Evolutionary conservation across 2,329 filamentous ascomycete species (phyloP), one percentile per base, ranked within the genome.

Genomic region (Conoideocrella luteorostrata): DNA sequence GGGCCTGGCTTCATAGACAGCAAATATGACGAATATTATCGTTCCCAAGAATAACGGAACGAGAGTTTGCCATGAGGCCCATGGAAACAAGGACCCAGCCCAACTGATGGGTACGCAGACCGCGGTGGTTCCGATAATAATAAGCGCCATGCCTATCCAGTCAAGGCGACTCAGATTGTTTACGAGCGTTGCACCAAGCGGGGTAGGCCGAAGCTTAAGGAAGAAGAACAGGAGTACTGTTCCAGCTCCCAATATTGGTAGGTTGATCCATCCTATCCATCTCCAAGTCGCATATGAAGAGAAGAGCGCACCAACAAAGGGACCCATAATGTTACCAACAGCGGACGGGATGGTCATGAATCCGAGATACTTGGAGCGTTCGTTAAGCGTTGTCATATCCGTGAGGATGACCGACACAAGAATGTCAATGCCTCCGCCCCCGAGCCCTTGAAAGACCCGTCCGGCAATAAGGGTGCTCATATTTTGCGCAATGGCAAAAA

Each of bases 191-290:
- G n/a, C n/a, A 35, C 17, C 22, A 7, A 38, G 15, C 20, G 30
- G 26, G 7, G 51, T 24, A 7, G 50, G 37, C 17, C 41, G 34
- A 10, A 52, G 43, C 4, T 34, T 22, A 18, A 59, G 47, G 49
- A 56, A 60, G 45, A 57, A 49, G 37, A 54, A 41, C 2, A 51
- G 38, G 38, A 60, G 41, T n/a, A 43, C 20, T 7, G 46, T 20
- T 1, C 43, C 46, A n/a, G 54, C n/a, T 9, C 46, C 56, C 13
- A 58, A 37, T 10, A 61, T 26, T 2, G 59, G 58, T 29, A 62
- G 48, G 41, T 61, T 61, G 20, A 62, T 52, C 56, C 56, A 60
- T 21, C 56, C 57, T 44, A 60, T 57, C 58, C 59, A 62, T 34
- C 57, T 46, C 59, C 59, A 56, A 17, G 41, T 44, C 21, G 45